These are phyloP conservation scores for Myriosclerotinia curreyana DNA, from an alignment of 2,329 filamentous ascomycete genomes.

Conservation along the genomic window DNA sequence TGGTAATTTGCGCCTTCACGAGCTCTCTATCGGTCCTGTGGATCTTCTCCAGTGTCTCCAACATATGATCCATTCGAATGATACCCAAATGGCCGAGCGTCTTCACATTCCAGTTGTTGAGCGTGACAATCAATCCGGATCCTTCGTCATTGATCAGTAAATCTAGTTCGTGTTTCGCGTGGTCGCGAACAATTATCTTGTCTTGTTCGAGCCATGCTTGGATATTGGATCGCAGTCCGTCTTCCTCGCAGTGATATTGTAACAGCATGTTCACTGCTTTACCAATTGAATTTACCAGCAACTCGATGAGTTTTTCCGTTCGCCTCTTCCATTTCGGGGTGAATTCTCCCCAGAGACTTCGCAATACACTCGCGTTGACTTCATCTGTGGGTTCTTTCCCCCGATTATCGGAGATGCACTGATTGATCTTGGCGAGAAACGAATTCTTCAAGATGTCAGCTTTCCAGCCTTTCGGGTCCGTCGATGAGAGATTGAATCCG, in stretches of 20 bases:
- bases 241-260: background rate
- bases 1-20: background rate
- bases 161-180: background rate
- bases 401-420: conserved; percentile 1
- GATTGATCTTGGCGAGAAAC: background rate
- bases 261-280: background rate
- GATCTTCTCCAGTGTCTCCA: background rate
- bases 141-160: background rate
- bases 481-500: background rate
- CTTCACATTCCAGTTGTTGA: conserved; percentile 10
- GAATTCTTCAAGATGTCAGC: background rate
- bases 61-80: background rate
- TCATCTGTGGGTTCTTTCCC: conserved; percentile 6
- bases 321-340: background rate
- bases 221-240: background rate
- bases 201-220: conserved; percentile 1
- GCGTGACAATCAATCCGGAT: background rate
- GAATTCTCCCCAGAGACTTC: conserved; percentile 1
- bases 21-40: background rate
- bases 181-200: fast-evolving
- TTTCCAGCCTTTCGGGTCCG: background rate
- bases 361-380: conserved; percentile 3
- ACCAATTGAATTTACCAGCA: background rate
- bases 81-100: too few relatives aligned
- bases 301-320: background rate